Percentiles rank a stretch among this genome's conserved stretches.
Conservation (phyloP, 345 rosid species). For the Cardamine occulta region DNA sequence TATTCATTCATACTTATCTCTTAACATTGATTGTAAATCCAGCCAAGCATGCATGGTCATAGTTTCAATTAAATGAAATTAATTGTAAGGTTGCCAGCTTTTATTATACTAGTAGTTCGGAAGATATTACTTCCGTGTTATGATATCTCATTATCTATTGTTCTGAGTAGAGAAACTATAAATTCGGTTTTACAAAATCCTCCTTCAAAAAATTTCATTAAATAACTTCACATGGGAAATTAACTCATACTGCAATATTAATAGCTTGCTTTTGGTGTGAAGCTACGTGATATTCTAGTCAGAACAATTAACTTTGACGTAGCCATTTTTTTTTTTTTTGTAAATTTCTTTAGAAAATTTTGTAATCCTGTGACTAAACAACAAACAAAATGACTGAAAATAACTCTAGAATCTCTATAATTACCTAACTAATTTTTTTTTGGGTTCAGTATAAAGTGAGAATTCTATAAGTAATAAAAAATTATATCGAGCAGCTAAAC, state of each 20-base stretch:
- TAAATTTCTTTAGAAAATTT: slow-evolving; percentile 32
- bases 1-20: slow-evolving; percentile 32
- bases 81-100: slow-evolving; percentile 38
- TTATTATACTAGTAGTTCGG: slow-evolving; percentile 43
- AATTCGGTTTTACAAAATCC: slow-evolving; percentile 1
- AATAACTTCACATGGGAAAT: slow-evolving; percentile 50
- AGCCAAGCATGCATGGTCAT: slow-evolving; percentile 41
- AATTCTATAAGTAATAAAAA: background rate
- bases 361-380: slow-evolving; percentile 43
- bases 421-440: background rate
- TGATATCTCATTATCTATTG: slow-evolving; percentile 10
- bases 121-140: slow-evolving; percentile 37
- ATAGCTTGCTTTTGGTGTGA: slow-evolving; percentile 42
- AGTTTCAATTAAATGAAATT: slow-evolving; percentile 43
- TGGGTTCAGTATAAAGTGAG: background rate
- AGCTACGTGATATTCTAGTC: slow-evolving; percentile 40
- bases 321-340: slow-evolving; percentile 29
- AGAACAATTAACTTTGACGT: slow-evolving; percentile 34
- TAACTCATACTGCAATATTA: slow-evolving; percentile 43
- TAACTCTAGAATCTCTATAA: background rate
- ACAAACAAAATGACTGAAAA: background rate
- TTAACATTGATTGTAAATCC: slow-evolving; percentile 38
- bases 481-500: background rate
- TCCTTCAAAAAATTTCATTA: slow-evolving; percentile 30
- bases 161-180: slow-evolving; percentile 10